Evolutionary conservation across 768 basidiomycete genomes (phyloP), one percentile per base, ranked within the genome.

Genomic region (Coprinopsis cinerea): DNA sequence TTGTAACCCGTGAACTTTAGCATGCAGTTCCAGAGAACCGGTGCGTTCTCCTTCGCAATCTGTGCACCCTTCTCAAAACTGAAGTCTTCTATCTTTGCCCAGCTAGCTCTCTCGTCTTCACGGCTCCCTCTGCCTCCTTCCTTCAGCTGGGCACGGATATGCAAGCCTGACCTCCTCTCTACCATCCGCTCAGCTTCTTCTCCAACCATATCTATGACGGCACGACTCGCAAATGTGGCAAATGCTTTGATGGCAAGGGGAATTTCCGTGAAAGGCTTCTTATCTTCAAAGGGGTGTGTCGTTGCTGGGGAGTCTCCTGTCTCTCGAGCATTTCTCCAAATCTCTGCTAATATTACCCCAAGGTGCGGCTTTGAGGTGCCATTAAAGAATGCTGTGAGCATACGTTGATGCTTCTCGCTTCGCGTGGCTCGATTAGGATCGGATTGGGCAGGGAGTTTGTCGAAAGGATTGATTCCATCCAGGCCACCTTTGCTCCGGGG

Each of bases 161-260:
- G 48, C 11, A 53, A 28, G 25, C 53, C 53, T 11, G 17, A 39
- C 11, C 40, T 22, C 10, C 30, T 9, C 1, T 44, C 23, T 18
- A 44, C 27, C 51, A 52, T 52, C 36, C 17, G 28, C 24, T 48
- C 48, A 14, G 43, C 44, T 37, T 46, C 47, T n/a, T 46, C 42
- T 2, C 25, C 28, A 20, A 47, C 37, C 7, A 45, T 10, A 25
- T 39, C 34, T 9, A 44, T 18, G 18, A 18, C 7, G 37, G 18
- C 10, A 20, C 7, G 10, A 18, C 9, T 18, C 7, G 37, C 37
- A 10, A 10, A 40, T 11, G 37, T 40, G 10, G 37, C 18, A 7
- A 40, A 7, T 40, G 37, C 37, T n/a, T 9, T 34, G 30, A 34
- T n/a, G 30, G 9, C 9, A 34, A 34, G 30, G 9, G n/a, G 30